Base-by-base conservation (phyloP, 768 basidiomycete species). In the Calocybe gangraenosa region DNA sequence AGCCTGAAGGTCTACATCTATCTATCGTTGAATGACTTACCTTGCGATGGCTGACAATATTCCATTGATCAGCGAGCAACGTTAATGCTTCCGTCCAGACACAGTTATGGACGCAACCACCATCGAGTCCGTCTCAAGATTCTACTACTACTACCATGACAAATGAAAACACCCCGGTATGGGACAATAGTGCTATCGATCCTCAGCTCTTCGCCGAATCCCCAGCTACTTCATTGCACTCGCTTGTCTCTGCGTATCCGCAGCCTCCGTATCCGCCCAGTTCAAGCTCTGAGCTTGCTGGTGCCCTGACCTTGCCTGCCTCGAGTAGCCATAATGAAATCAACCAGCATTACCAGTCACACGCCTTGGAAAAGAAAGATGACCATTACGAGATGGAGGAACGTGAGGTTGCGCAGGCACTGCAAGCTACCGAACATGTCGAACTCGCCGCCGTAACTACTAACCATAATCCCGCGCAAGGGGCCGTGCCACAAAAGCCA, bases 261-360 rank as follows among this genome's bases (percentile, higher is more conserved):
- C 63, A 65, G 1, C 57, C 61, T 7, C 58, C 63, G 7, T 62
- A 65, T 30, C 57, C 59, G 11, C 40, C 58, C 10, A 58, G 58
- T 18, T 59, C 64, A 7, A 68, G 64, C 49, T 77, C 75, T 1
- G 72, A 74, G 52, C 62, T 78, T 6, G 75, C 75, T 1, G 69
- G 74, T 38, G 76, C 77, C 3, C 56, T 78, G 49, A 70, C 69
- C 2, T 52, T 72, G 20, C 67, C 72, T 13, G 22, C 55, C 5
- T 40, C 58, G 3, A 15, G 7, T 15, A 28, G 14, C n/a, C 34
- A 7, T 35, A 35, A 35, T 14, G 14, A 35, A 5, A n/a, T 14
- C n/a, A 35, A 35, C 34, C 6, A 14, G 13, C 14, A 18, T 18
- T n/a, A 14, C n/a, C 34, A 35, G 17, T 11, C 34, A 35, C 6